A percentile compares a stretch with the other conserved stretches of the same genome.
phyloP scores from a whole-genome alignment of 331 rosid genomes.

The Cydonia oblonga region DNA sequence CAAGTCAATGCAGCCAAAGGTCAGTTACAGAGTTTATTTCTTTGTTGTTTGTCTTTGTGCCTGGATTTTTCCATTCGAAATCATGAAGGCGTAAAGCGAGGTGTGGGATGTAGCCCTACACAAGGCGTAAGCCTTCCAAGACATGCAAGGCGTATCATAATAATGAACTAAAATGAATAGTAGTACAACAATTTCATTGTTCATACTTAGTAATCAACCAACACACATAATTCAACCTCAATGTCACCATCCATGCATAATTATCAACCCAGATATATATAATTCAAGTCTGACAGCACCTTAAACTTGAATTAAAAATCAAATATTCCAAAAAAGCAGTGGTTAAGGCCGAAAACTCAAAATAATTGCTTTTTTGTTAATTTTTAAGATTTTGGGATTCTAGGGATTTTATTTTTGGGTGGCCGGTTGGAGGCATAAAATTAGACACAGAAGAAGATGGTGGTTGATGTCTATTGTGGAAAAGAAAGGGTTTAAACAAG shows the following conservation, averaged over 20 bases:
- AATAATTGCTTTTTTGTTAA: background rate
- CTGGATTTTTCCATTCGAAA: background rate
- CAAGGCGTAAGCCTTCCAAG: background rate
- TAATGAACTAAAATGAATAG: background rate
- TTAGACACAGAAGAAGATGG: background rate
- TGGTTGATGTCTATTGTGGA: background rate
- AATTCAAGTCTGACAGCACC: background rate
- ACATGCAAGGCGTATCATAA: background rate
- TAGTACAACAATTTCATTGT: background rate
- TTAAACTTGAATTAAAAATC: background rate
- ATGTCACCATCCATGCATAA: background rate
- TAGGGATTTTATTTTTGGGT: no score
- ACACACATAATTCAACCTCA: background rate
- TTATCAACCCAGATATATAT: background rate
- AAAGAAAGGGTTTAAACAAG: background rate
- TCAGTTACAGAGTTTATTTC: conserved; percentile 17
- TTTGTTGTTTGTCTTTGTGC: background rate
- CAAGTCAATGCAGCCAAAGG: conserved; percentile 94
- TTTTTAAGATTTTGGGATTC: no score
- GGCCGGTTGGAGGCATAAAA: no score
- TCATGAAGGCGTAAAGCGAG: background rate
- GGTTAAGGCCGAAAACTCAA: background rate
- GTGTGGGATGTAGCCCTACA: background rate
- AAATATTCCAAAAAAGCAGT: background rate
- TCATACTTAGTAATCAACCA: background rate